Evolutionary conservation across 495 filamentous ascomycete genomes (phyloP).

Genomic region (Annulohypoxylon moriforme): DNA sequence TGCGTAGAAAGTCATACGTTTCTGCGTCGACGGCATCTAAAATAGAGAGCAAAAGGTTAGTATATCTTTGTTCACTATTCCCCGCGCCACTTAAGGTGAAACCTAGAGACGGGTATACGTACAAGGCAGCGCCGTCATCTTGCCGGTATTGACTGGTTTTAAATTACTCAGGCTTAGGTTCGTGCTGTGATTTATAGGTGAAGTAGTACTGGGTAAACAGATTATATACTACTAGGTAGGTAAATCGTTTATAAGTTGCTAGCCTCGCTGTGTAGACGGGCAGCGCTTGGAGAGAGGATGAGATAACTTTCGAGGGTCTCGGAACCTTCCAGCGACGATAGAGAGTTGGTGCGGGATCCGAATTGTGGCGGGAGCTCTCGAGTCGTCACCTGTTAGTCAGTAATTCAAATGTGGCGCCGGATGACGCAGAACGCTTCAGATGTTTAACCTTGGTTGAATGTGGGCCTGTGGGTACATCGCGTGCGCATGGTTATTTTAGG

Average conservation of each 20-base stretch:
- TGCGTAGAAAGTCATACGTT: slow-evolving; percentile 67
- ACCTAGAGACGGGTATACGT: slow-evolving; percentile 51
- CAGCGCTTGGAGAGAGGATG: slow-evolving; percentile 54
- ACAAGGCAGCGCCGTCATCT: slow-evolving; percentile 81
- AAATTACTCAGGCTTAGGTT: not conserved
- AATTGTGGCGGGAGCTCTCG: slow-evolving; percentile 54
- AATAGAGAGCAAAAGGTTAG: slow-evolving; percentile 31
- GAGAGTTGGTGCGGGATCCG: slow-evolving; percentile 34
- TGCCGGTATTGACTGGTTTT: slow-evolving; percentile 22
- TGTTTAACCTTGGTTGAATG: not conserved
- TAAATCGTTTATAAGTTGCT: slow-evolving; percentile 3
- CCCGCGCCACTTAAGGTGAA: not conserved
- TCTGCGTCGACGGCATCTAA: slow-evolving; percentile 97
- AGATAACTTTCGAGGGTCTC: slow-evolving; percentile 39
- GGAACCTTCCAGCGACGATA: slow-evolving; percentile 12
- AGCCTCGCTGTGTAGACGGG: slow-evolving; percentile 3
- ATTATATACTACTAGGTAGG: not conserved
- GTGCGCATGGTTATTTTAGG: not conserved
- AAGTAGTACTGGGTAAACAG: not conserved
- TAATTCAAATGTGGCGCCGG: slow-evolving; percentile 58
- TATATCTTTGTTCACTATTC: not conserved
- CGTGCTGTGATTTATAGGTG: not conserved
- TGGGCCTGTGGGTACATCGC: not conserved
- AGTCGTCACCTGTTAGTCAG: slow-evolving; percentile 23
- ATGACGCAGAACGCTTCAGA: slow-evolving; percentile 54